Evolutionary conservation across 2,329 filamentous ascomycete species (phyloP), one percentile per base, ranked within the genome.

Genomic region (Stachybotrys chartarum): DNA sequence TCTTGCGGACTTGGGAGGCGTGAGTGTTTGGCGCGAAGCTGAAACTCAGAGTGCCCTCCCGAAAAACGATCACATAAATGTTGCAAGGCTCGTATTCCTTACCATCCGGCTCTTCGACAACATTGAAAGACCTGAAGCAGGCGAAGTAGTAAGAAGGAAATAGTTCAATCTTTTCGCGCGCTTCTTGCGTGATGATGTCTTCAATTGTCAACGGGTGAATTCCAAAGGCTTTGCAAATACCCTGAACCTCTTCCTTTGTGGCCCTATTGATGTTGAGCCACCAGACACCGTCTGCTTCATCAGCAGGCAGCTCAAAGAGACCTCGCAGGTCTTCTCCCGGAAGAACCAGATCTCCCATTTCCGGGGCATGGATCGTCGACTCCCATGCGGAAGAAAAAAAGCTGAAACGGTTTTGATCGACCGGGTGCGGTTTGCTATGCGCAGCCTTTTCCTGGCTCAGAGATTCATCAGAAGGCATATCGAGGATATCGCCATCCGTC

Each of bases 71-170:
- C 57, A 96, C 94, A 68, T 97, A 99, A 54, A 96, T 88, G 70
- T 97, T 96, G 76, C 96, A 91, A 0, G 94, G 92, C 65, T 96
- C 91, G 66, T 96, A 88, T 67, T 95, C 95, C 56, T 90, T 84
- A 52, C 87, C 86, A 39, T 86, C 82, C 63, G 90, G 87, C 62
- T 95, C 88, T 61, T 90, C 78, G 54, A 93, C 88, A 10, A 82
- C 75, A 63, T 84, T 88, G 77, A 97, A 99, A 2, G 92, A 96
- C 54, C 93, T 86, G 81, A 97, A 99, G 70, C 90, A 96, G 52
- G 96, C 90, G 70, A 99, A 97, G 74, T 99, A 99, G 76, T 99
- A 99, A 47, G 91, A 91, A 30, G 90, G 89, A 75, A 99, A 99
- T 30, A 99, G 81, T 72, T 99, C 94, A 55, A 99, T 96, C 78